Evolutionary conservation across 176 grass and related monocot species (phyloP).

Genomic region (Eragrostis curvula): DNA sequence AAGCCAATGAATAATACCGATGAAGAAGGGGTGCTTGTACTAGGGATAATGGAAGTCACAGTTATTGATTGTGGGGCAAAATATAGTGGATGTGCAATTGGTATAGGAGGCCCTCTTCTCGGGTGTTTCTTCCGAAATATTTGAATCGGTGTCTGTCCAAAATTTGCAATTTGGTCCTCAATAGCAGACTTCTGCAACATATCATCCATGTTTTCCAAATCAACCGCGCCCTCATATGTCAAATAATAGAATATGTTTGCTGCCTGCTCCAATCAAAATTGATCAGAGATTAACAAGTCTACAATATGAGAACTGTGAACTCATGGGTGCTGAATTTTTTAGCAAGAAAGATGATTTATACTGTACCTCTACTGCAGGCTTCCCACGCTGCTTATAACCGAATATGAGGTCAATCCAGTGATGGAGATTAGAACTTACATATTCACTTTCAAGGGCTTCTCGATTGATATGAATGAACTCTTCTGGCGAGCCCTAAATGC

Average conservation of each 20-base stretch:
- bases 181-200: conserved; percentile 95
- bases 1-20: conserved; percentile 80
- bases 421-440: conserved; percentile 98
- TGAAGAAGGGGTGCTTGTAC: conserved; percentile 52
- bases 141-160: conserved; percentile 96
- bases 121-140: conserved; percentile 97
- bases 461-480: conserved; percentile 93
- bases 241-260: conserved; percentile 99
- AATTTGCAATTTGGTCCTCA: conserved; percentile 99
- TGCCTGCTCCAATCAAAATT: conserved; percentile 60
- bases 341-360: conserved; percentile 25
- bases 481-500: conserved; percentile 77
- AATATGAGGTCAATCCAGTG: conserved; percentile 98
- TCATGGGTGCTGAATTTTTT: background rate
- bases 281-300: conserved; percentile 25
- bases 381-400: conserved; percentile 98
- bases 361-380: conserved; percentile 93
- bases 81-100: conserved; percentile 88
- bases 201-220: conserved; percentile 99
- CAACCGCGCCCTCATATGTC: conserved; percentile 95
- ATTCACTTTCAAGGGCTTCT: conserved; percentile 99
- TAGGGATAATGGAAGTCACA: conserved; percentile 70
- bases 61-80: conserved; percentile 94
- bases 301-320: conserved; percentile 2
- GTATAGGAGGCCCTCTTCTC: conserved; percentile 96